Evolutionary conservation across 2,329 filamentous ascomycete species (phyloP).

Genomic region (Sarocladiaceae sp.): DNA sequence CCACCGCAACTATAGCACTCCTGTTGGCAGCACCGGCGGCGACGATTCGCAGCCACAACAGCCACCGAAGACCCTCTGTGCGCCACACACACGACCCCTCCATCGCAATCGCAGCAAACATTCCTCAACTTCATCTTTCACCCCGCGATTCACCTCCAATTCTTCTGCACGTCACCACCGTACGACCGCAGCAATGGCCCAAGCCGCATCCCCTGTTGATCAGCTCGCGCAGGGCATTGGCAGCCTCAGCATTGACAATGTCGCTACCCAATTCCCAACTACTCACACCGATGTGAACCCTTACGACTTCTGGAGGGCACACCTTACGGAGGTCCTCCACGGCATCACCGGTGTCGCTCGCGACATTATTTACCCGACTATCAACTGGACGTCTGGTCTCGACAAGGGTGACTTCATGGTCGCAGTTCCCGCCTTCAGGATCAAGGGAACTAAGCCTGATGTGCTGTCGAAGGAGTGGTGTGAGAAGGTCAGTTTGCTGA

Average conservation of each 20-base stretch:
- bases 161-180: neutral
- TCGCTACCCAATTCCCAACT: constrained; percentile 36
- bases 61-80: constrained; percentile 10
- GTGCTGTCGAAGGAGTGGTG: constrained; percentile 57
- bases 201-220: constrained; percentile 9
- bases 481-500: constrained; percentile 44
- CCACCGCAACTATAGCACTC: neutral
- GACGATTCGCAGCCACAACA: constrained; percentile 1
- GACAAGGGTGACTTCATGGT: constrained; percentile 80
- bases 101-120: constrained; percentile 9
- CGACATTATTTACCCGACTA: constrained; percentile 64
- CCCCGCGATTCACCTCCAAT: constrained; percentile 4
- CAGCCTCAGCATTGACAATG: constrained; percentile 13
- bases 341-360: constrained; percentile 64
- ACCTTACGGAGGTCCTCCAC: constrained; percentile 63
- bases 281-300: constrained; percentile 66
- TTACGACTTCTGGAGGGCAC: constrained; percentile 71
- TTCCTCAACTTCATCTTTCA: constrained; percentile 8
- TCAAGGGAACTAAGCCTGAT: constrained; percentile 64
- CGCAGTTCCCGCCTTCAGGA: constrained; percentile 69
- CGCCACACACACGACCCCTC: constrained; percentile 11
- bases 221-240: constrained; percentile 14
- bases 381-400: constrained; percentile 72
- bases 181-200: constrained; percentile 7
- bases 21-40: neutral